Percentiles rank a stretch among this genome's conserved stretches.
These are phyloP conservation scores for Amanita pseudoporphyria DNA, from an alignment of 768 basidiomycete genomes.

Conservation along the genomic window DNA sequence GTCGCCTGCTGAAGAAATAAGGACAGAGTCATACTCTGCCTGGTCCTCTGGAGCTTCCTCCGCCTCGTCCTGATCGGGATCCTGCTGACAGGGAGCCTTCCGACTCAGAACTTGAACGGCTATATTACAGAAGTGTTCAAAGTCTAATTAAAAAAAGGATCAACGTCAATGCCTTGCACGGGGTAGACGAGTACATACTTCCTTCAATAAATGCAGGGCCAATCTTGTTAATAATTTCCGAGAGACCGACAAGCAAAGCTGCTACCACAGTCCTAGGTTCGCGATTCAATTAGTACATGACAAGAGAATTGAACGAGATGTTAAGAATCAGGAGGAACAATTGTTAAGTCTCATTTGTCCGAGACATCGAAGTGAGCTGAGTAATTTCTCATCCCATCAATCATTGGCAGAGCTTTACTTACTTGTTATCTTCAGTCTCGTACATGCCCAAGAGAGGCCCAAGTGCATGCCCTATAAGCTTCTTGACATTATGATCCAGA, in stretches of 20 bases:
- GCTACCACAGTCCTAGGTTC: conserved; percentile 72
- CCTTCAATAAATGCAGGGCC: conserved; percentile 80
- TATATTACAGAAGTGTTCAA: conserved; percentile 72
- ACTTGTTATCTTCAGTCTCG: conserved; percentile 96
- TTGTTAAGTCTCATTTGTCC: conserved; percentile 48
- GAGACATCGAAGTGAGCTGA: conserved; percentile 75
- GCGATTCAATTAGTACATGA: conserved; percentile 13
- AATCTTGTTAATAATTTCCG: conserved; percentile 86
- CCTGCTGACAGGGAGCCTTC: conserved; percentile 94
- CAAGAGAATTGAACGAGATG: conserved; percentile 21
- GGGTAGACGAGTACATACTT: conserved; percentile 36
- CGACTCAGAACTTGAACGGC: conserved; percentile 83
- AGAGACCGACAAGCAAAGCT: conserved; percentile 77
- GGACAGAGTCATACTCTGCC: conserved; percentile 93
- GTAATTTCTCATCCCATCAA: conserved; percentile 44
- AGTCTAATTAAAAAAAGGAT: conserved; percentile 30
- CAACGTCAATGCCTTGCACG: conserved; percentile 1
- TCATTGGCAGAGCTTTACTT: conserved; percentile 25
- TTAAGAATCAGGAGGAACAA: conserved; percentile 3
- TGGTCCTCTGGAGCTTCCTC: conserved; percentile 83
- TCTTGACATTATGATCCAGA: conserved; percentile 60
- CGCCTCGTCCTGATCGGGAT: conserved; percentile 85
- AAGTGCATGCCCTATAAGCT: conserved; percentile 69
- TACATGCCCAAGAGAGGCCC: conserved; percentile 79
- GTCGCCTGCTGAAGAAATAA: conserved; percentile 91